These are phyloP conservation scores for Candida tetrigidarum DNA, from an alignment of 1,139 yeast species.

Conservation along the genomic window DNA sequence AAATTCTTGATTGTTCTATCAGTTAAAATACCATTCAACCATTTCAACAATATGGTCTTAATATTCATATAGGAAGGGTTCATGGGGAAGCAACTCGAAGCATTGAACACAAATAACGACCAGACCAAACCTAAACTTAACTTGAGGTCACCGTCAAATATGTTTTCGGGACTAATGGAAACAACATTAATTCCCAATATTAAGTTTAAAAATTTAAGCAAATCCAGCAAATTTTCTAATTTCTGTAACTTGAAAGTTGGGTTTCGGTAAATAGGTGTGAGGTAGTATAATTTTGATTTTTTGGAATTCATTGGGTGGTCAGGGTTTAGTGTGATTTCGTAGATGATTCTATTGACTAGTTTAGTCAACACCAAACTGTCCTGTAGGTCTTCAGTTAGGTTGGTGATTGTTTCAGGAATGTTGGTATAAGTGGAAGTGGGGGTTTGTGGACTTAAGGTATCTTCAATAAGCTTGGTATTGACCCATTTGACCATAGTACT, in stretches of 20 bases:
- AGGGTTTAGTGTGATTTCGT: constrained; percentile 19
- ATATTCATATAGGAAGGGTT: constrained; percentile 38
- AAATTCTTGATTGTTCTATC: constrained; percentile 32
- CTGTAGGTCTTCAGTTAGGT: constrained; percentile 29
- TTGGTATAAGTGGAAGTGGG: constrained; percentile 11
- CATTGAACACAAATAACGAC: constrained; percentile 59
- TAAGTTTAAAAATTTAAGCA: constrained; percentile 57
- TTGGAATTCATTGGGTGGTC: constrained; percentile 21
- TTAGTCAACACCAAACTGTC: constrained; percentile 45
- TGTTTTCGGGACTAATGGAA: constrained; percentile 66
- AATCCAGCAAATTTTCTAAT: constrained; percentile 62
- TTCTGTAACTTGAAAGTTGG: constrained; percentile 64
- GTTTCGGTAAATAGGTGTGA: constrained; percentile 41
- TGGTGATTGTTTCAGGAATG: constrained; percentile 8
- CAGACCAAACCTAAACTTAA: constrained; percentile 68
- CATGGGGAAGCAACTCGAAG: constrained; percentile 37
- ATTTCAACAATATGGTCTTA: constrained; percentile 34
- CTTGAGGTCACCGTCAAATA: constrained; percentile 65
- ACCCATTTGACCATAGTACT: constrained; percentile 54
- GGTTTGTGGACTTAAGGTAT: constrained; percentile 13
- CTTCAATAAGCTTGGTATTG: constrained; percentile 32
- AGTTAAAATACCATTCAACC: constrained; percentile 34
- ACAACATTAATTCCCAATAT: constrained; percentile 54
- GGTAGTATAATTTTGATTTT: constrained; percentile 26
- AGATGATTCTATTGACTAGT: constrained; percentile 37